phyloP scores from a whole-genome alignment of 2,329 filamentous ascomycete genomes.

The Sclerotinia borealis region DNA sequence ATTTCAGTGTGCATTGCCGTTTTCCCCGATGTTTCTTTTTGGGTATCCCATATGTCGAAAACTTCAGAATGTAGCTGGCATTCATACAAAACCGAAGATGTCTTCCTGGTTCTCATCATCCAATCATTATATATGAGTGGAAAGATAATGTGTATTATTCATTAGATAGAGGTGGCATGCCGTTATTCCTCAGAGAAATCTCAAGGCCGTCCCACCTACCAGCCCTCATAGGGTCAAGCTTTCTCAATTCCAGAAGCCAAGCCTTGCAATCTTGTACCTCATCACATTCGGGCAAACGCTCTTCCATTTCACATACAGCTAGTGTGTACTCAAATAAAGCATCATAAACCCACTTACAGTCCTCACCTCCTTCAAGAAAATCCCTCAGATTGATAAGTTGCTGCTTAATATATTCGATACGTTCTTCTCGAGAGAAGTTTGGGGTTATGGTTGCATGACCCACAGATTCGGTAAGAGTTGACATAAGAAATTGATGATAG shows the following conservation, averaged over 20 bases:
- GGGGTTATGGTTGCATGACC: conserved; percentile 55
- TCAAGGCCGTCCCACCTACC: conserved; percentile 33
- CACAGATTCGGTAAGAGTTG: conserved; percentile 51
- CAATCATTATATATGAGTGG: not conserved
- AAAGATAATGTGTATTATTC: not conserved
- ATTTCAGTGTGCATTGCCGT: not conserved
- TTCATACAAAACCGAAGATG: too few relatives aligned
- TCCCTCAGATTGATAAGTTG: conserved; percentile 73
- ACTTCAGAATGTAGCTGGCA: not conserved
- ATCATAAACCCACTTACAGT: conserved; percentile 87
- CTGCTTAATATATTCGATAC: conserved; percentile 56
- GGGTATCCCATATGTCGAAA: too few relatives aligned
- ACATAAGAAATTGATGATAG: conserved; percentile 85
- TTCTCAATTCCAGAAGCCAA: conserved; percentile 31
- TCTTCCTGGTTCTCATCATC: not conserved
- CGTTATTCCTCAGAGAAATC: conserved; percentile 6
- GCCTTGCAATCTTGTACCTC: conserved; percentile 34
- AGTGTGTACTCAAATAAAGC: conserved; percentile 71
- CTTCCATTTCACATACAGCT: conserved; percentile 48
- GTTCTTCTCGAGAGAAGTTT: conserved; percentile 54
- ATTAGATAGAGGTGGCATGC: not conserved
- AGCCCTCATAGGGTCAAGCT: conserved; percentile 30
- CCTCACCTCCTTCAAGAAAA: conserved; percentile 55
- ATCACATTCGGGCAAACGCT: conserved; percentile 35
- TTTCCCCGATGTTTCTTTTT: not conserved